Percentiles rank a stretch among this genome's conserved stretches.
These are phyloP conservation scores for Suhomyces sp. DNA, from an alignment of 805 yeast species.

Conservation along the genomic window DNA sequence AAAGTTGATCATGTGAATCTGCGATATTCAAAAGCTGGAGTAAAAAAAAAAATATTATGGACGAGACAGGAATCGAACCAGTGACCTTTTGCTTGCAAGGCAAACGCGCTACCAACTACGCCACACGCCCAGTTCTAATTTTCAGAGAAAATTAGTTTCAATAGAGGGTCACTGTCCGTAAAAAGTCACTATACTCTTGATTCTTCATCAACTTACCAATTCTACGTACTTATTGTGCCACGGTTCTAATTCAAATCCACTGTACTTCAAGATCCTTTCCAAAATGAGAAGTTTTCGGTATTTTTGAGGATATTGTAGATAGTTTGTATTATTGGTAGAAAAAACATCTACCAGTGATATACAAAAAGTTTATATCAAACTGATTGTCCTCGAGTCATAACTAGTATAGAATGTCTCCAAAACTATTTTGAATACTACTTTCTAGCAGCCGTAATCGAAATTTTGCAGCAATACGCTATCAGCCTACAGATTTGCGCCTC, in stretches of 20 bases:
- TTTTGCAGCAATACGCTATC: neutral
- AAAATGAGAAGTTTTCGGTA: no score
- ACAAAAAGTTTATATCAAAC: no score
- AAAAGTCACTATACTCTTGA: no score
- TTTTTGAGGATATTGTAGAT: no score
- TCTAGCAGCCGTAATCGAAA: no score
- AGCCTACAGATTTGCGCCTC: neutral
- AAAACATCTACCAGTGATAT: no score
- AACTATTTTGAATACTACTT: neutral
- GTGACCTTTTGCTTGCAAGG: conserved; percentile 78
- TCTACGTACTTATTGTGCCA: neutral
- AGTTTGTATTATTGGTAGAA: no score
- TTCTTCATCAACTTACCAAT: no score
- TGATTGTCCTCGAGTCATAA: neutral
- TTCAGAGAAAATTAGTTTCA: neutral
- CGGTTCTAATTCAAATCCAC: no score
- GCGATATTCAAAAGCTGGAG: neutral
- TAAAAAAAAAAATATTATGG: conserved; percentile 37
- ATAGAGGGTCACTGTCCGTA: neutral
- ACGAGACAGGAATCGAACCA: conserved; percentile 79
- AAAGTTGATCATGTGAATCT: no score
- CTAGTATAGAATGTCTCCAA: neutral
- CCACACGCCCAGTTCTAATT: conserved; percentile 58
- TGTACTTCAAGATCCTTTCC: no score
- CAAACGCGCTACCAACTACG: conserved; percentile 82